Percentiles rank a stretch among this genome's conserved stretches.
phyloP scores from a whole-genome alignment of 352 stramenopile species.

The Phytophthora chlamydospora region DNA sequence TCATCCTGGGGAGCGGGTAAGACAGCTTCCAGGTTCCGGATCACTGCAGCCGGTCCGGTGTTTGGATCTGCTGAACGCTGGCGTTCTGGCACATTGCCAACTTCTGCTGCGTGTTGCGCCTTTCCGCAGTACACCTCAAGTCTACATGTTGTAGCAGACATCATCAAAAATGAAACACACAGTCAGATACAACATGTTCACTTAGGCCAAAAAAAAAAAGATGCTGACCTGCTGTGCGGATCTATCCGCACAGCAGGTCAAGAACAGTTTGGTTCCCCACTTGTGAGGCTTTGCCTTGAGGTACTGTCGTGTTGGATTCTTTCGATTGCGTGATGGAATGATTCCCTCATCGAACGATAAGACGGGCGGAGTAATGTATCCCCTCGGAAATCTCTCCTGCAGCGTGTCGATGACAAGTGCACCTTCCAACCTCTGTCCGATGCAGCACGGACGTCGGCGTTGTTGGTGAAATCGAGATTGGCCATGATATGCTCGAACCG shows the following conservation, averaged over 20 bases:
- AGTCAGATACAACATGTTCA: too few relatives aligned
- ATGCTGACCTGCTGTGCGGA: too few relatives aligned
- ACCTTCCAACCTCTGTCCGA: not conserved
- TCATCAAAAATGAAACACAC: not conserved
- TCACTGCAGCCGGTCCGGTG: constrained; percentile 5
- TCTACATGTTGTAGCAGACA: constrained; percentile 8
- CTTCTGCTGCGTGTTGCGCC: constrained; percentile 3
- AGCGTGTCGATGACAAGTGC: too few relatives aligned
- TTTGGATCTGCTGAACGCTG: constrained; percentile 13
- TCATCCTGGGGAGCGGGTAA: not conserved
- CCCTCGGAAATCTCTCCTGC: too few relatives aligned
- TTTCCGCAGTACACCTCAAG: constrained; percentile 18
- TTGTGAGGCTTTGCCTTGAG: too few relatives aligned
- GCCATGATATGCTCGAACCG: not conserved
- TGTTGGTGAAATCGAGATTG: not conserved
- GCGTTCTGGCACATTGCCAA: constrained; percentile 1
- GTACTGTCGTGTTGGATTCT: too few relatives aligned
- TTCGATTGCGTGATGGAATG: too few relatives aligned
- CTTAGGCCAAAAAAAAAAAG: too few relatives aligned
- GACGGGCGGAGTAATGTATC: too few relatives aligned
- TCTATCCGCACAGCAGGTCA: too few relatives aligned
- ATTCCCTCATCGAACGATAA: too few relatives aligned
- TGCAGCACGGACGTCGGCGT: not conserved
- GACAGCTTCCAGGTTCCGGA: constrained; percentile 13
- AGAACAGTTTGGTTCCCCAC: too few relatives aligned